Percentiles rank a stretch among this genome's conserved stretches.
Evolutionary conservation across 805 yeast species (phyloP).

Genomic region (Kodamaea fukazawae): DNA sequence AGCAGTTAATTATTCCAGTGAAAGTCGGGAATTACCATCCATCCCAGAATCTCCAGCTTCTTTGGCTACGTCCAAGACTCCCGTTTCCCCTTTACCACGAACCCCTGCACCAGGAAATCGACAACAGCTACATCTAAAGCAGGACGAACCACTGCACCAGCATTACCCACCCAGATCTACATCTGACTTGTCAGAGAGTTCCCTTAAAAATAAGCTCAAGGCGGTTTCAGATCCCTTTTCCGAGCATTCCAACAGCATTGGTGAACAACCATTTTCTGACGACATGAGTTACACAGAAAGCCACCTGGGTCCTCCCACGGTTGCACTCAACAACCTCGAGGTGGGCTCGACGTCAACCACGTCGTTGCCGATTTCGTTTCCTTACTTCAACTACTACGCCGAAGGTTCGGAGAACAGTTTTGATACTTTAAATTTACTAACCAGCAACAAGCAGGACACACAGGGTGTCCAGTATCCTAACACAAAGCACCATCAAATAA

Average conservation of each 20-base stretch:
- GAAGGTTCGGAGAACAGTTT: slow-evolving; percentile 20
- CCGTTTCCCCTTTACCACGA: not conserved
- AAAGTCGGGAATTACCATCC: too few species aligned
- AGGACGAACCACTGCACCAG: not conserved
- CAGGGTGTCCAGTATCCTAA: slow-evolving; percentile 20
- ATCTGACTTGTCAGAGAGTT: too few species aligned
- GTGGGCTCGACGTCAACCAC: slow-evolving; percentile 25
- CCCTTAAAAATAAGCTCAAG: too few species aligned
- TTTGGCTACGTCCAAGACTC: too few species aligned
- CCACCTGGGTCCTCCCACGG: slow-evolving; percentile 6
- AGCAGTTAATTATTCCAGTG: too few species aligned
- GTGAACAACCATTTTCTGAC: not conserved
- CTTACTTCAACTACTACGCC: slow-evolving; percentile 20
- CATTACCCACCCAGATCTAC: not conserved
- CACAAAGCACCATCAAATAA: slow-evolving; percentile 20
- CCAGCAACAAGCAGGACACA: slow-evolving; percentile 4
- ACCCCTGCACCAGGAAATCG: not conserved
- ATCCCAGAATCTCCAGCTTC: too few species aligned
- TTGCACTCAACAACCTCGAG: slow-evolving; percentile 16
- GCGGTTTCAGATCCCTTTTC: too few species aligned
- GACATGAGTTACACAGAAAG: slow-evolving; percentile 1
- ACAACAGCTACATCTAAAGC: not conserved
- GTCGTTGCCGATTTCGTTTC: slow-evolving; percentile 29
- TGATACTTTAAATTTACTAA: slow-evolving; percentile 26
- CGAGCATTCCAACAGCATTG: not conserved